A percentile compares a stretch with the other conserved stretches of the same genome.
Evolutionary conservation across 306 rosid genomes (phyloP).

Genomic region (Quercus bicolor): DNA sequence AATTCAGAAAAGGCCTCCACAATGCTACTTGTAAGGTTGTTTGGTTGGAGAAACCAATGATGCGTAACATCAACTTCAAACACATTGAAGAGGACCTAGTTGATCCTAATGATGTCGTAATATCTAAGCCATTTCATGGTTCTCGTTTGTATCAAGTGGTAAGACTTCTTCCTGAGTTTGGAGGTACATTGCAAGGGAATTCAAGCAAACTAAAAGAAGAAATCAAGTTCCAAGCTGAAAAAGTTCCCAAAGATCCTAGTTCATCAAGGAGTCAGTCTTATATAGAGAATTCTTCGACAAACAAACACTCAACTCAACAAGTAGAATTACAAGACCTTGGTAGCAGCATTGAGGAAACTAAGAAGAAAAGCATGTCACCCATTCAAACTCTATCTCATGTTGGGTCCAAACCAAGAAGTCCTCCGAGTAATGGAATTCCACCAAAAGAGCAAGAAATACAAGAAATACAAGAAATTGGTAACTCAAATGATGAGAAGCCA

Average conservation of each 20-base stretch:
- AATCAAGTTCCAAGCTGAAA: not conserved
- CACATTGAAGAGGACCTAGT: slow-evolving; percentile 12
- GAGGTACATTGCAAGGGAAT: slow-evolving; percentile 29
- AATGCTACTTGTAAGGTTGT: slow-evolving; percentile 45
- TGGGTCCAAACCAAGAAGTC: slow-evolving; percentile 11
- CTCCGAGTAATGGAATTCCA: not conserved
- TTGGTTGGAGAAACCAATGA: slow-evolving; percentile 55
- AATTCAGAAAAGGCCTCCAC: slow-evolving; percentile 24
- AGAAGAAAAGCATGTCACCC: slow-evolving; percentile 8
- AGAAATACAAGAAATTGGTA: slow-evolving; percentile 29
- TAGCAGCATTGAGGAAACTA: not conserved
- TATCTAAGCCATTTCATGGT: slow-evolving; percentile 68
- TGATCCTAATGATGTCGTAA: slow-evolving; percentile 42
- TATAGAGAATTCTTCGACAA: not conserved
- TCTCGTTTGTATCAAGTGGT: slow-evolving; percentile 43
- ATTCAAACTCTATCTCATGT: not conserved
- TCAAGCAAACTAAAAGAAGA: slow-evolving; percentile 4
- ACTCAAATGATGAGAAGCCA: slow-evolving; percentile 15
- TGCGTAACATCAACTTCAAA: slow-evolving; percentile 4
- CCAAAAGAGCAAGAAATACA: slow-evolving; percentile 22
- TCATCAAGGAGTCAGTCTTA: slow-evolving; percentile 2
- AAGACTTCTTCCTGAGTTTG: slow-evolving; percentile 70
- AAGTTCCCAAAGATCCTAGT: not conserved
- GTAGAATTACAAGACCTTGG: slow-evolving; percentile 2
- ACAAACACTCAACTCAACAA: slow-evolving; percentile 1